Evolutionary conservation across 2,329 filamentous ascomycete species (phyloP).

Genomic region (Coniochaeta hoffmannii): DNA sequence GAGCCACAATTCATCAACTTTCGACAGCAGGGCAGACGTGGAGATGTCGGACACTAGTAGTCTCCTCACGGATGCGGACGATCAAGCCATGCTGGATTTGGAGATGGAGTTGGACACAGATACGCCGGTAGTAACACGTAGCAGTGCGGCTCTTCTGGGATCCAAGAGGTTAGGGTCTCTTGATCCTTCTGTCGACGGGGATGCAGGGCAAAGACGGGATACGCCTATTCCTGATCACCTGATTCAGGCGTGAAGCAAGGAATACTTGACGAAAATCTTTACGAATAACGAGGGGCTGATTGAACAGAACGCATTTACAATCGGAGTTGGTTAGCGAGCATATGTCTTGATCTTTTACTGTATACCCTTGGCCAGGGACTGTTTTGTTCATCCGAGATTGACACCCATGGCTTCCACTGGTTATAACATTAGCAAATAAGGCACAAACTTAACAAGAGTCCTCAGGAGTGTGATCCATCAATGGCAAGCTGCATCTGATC

Average conservation of each 20-base stretch:
- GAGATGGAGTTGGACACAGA: constrained; percentile 26
- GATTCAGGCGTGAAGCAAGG: not conserved
- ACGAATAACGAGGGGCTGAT: not conserved
- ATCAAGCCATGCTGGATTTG: constrained; percentile 8
- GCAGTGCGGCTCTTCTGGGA: constrained; percentile 5
- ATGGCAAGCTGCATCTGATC: not conserved
- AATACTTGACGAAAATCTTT: not conserved
- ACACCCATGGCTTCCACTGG: too few species aligned
- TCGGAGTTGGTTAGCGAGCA: not conserved
- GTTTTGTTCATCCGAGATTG: too few species aligned
- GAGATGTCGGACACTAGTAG: constrained; percentile 44
- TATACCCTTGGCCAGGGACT: not conserved
- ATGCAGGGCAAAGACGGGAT: constrained; percentile 22
- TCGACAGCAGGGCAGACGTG: constrained; percentile 26
- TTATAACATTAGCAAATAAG: too few species aligned
- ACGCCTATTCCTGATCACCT: constrained; percentile 19
- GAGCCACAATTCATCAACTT: constrained; percentile 19
- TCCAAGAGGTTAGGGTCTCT: constrained; percentile 17
- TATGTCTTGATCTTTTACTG: not conserved
- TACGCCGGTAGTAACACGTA: constrained; percentile 28
- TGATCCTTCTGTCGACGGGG: constrained; percentile 17
- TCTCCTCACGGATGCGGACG: constrained; percentile 25
- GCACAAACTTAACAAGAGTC: too few species aligned
- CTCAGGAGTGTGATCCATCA: too few species aligned
- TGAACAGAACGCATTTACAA: constrained; percentile 1